A percentile compares a stretch with the other conserved stretches of the same genome.
These are phyloP conservation scores for Cucurbita maxima DNA, from an alignment of 306 rosid species.

Conservation along the genomic window DNA sequence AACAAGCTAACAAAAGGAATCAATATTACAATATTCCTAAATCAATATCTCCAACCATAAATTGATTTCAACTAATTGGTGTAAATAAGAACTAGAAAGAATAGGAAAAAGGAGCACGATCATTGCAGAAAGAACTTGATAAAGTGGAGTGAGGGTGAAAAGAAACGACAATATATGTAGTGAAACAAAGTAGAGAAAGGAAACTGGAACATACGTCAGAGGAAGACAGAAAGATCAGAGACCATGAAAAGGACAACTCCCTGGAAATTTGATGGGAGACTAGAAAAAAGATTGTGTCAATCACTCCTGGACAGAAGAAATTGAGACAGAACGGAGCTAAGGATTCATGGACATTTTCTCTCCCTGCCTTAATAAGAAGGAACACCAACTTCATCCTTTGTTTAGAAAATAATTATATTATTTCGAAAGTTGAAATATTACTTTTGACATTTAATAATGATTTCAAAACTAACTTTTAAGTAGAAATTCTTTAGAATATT, in stretches of 20 bases:
- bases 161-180: not conserved
- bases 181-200: not conserved
- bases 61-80: not conserved
- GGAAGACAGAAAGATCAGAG: not conserved
- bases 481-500: too few species aligned
- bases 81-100: not conserved
- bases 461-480: too few species aligned
- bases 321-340: not conserved
- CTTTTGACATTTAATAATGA: too few species aligned
- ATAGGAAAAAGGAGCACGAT: not conserved
- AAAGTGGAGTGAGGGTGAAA: not conserved
- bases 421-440: too few species aligned
- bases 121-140: not conserved
- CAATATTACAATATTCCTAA: not conserved
- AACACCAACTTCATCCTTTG: too few species aligned
- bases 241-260: not conserved
- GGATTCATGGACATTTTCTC: not conserved
- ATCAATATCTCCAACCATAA: not conserved
- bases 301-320: not conserved
- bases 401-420: too few species aligned
- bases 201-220: not conserved
- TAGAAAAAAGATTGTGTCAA: not conserved
- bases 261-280: not conserved
- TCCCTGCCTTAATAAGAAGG: not conserved
- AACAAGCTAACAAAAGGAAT: not conserved